Conservation (phyloP, 2,329 filamentous ascomycete species). For the Verticillium longisporum region DNA sequence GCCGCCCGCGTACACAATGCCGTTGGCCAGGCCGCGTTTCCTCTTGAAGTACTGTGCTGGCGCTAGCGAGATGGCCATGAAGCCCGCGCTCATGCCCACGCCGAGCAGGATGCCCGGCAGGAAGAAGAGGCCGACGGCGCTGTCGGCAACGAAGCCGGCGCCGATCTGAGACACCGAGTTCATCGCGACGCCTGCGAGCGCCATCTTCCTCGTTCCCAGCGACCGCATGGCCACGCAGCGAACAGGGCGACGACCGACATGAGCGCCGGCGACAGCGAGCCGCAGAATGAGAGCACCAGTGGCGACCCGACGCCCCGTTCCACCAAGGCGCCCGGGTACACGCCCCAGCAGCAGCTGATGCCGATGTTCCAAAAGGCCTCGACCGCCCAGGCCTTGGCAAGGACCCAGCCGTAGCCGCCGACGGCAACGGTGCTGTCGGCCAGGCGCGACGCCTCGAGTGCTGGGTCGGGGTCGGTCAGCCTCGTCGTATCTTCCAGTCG, state of each 20-base stretch:
- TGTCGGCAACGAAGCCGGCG: slow-evolving; percentile 26
- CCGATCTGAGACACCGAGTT: slow-evolving; percentile 42
- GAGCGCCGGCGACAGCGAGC: slow-evolving; percentile 42
- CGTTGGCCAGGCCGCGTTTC: slow-evolving; percentile 49
- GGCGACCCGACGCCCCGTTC: slow-evolving; percentile 37
- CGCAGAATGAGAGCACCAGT: slow-evolving; percentile 52
- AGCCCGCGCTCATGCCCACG: slow-evolving; percentile 19
- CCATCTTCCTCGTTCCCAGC: slow-evolving; percentile 40
- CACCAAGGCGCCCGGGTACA: slow-evolving; percentile 51
- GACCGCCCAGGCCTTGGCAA: slow-evolving; percentile 42
- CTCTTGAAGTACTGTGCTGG: slow-evolving; percentile 48
- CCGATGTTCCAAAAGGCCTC: slow-evolving; percentile 52
- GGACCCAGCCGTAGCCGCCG: slow-evolving; percentile 49
- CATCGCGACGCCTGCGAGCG: slow-evolving; percentile 39
- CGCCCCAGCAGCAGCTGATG: slow-evolving; percentile 43
- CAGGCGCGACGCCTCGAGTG: slow-evolving; percentile 33
- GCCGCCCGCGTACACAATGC: slow-evolving; percentile 45
- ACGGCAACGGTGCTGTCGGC: slow-evolving; percentile 42
- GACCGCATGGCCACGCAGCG: slow-evolving; percentile 41
- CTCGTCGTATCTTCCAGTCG: background rate
- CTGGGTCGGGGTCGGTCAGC: slow-evolving; percentile 4
- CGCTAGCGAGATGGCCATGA: slow-evolving; percentile 32
- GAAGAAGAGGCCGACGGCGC: slow-evolving; percentile 25
- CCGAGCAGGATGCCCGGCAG: slow-evolving; percentile 24
- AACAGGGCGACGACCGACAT: slow-evolving; percentile 45